Conservation (phyloP, 306 rosid species). For the Argentina anserina region DNA sequence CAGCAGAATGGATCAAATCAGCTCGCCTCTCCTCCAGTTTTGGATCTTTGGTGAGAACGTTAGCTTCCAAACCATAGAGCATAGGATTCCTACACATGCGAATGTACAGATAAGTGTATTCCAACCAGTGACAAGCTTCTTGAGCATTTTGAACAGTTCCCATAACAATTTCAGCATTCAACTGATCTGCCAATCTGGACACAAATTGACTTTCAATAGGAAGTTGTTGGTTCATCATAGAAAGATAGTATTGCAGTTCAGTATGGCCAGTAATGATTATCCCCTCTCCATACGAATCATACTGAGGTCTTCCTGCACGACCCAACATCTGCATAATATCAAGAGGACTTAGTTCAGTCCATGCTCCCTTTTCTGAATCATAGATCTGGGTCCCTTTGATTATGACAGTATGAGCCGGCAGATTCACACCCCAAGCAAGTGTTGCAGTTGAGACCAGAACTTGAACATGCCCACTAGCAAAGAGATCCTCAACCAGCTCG, state of each 20-base stretch:
- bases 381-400: constrained; percentile 90
- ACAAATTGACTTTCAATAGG: constrained; percentile 93
- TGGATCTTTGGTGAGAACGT: constrained; percentile 61
- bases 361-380: constrained; percentile 87
- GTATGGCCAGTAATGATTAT: constrained; percentile 86
- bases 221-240: constrained; percentile 93
- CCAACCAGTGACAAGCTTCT: constrained; percentile 83
- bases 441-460: constrained; percentile 95
- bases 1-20: constrained; percentile 93
- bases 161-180: constrained; percentile 89
- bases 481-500: constrained; percentile 95
- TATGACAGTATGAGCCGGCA: constrained; percentile 87
- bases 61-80: constrained; percentile 75
- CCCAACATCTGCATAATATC: constrained; percentile 97
- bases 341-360: constrained; percentile 95
- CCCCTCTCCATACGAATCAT: constrained; percentile 83
- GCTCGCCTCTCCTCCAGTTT: constrained; percentile 85
- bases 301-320: constrained; percentile 98
- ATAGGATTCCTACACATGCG: constrained; percentile 83
- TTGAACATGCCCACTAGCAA: constrained; percentile 89
- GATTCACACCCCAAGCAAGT: constrained; percentile 98
- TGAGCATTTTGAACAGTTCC: constrained; percentile 86
- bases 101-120: constrained; percentile 74
- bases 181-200: constrained; percentile 85
- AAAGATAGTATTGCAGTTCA: constrained; percentile 89